phyloP scores from a whole-genome alignment of 345 rosid species.

The Lepidium africanum region DNA sequence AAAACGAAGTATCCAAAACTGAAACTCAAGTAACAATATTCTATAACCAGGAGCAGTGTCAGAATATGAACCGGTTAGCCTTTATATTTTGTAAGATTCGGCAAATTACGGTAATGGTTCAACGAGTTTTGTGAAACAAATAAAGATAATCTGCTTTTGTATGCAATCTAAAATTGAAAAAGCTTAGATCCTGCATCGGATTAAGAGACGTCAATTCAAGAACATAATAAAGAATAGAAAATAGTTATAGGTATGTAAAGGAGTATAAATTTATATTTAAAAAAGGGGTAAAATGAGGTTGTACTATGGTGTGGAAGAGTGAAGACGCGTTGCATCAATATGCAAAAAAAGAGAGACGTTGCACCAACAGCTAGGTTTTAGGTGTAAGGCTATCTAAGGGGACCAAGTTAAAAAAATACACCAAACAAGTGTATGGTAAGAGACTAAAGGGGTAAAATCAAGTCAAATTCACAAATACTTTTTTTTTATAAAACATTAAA shows the following conservation, averaged over 20 bases:
- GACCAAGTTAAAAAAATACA: not conserved
- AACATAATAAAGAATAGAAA: not conserved
- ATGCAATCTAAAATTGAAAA: not conserved
- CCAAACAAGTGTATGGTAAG: slow-evolving; percentile 10
- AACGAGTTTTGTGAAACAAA: not conserved
- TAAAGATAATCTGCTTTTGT: not conserved
- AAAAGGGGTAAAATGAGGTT: not conserved
- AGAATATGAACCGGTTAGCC: not conserved
- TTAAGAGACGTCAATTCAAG: not conserved
- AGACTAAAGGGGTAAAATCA: slow-evolving; percentile 15
- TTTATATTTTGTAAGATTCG: not conserved
- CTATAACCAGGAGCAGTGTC: not conserved
- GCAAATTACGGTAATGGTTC: not conserved
- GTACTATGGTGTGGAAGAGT: not conserved
- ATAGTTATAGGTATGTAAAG: not conserved
- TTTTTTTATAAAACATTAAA: not conserved
- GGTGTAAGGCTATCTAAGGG: slow-evolving; percentile 29
- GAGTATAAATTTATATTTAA: not conserved
- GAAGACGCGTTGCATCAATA: slow-evolving; percentile 14
- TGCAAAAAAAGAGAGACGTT: slow-evolving; percentile 17
- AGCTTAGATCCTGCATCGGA: not conserved
- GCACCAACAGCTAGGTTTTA: slow-evolving; percentile 28
- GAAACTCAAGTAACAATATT: not conserved
- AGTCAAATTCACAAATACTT: not conserved
- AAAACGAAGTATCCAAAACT: not conserved